Base-by-base conservation (phyloP, 768 basidiomycete species). In the Heimioporus sp. region DNA sequence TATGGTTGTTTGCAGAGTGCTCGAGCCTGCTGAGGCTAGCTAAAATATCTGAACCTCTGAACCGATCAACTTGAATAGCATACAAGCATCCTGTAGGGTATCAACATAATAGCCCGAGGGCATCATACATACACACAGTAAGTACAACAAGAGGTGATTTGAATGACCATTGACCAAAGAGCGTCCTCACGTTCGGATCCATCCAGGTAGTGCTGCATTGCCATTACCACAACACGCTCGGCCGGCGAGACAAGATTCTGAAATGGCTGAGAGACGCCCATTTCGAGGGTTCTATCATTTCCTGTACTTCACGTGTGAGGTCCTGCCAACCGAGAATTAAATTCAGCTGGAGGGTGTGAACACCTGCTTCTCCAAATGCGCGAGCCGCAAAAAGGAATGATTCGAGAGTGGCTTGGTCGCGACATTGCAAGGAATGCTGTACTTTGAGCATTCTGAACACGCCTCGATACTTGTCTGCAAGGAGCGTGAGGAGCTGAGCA, bases 401-500 rank as follows among this genome's bases (percentile, higher is more conserved):
- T 10, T 57, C 49, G 30, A 64, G 61, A 16, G 46, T 41, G 34
- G 40, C 41, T 51, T 63, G 46, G n/a, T 57, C 37, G 11, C 43
- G 42, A 13, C 61, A 64, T 37, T 52, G 19, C 37, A 64, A 24
- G 39, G 57, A 46, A 38, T 65, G 53, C 8, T 60, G 63, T 30
- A 60, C 24, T 20, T 51, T 59, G 21, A 63, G 45, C 32, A 51
- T 54, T 46, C 36, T 63, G 46, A 65, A 55, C 2, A 65, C 57
- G 19, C 57, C 51, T 0, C 36, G 47, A 48, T 60, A 64, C 43
- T 64, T 64, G 51, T 59, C 48, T 24, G 63, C 60, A 30, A 63
- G 53, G 42, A 63, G 64, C 2, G 32, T 15, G 37, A 65, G 32
- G 37, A 64, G 61, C 17, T 57, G 36, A 5, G 52, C 21, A 30